Percentiles rank a stretch among this genome's conserved stretches.
These are phyloP conservation scores for Rhizopus microsporus DNA, from an alignment of 371 early-diverging fungal species.

Conservation along the genomic window DNA sequence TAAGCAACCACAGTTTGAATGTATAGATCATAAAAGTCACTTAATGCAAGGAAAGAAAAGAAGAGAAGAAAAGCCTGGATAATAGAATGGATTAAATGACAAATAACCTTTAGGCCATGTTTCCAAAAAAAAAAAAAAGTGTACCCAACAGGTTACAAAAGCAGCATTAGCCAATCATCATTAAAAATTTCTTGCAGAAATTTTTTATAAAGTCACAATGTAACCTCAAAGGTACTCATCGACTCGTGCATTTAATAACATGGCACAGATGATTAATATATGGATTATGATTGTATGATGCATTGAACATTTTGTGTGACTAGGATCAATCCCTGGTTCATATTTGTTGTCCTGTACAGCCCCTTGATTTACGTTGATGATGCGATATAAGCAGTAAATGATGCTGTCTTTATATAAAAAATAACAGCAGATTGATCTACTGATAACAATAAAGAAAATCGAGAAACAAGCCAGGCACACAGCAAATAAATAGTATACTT, in stretches of 20 bases:
- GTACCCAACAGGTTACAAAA: slow-evolving; percentile 20
- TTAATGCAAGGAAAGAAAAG: not conserved
- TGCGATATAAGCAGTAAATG: too few species aligned
- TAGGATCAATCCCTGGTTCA: not conserved
- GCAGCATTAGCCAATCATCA: slow-evolving; percentile 21
- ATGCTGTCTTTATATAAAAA: too few species aligned
- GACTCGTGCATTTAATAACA: not conserved
- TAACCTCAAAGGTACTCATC: slow-evolving; percentile 11
- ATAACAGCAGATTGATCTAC: too few species aligned
- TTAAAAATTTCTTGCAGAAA: slow-evolving; percentile 24
- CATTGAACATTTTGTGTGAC: not conserved
- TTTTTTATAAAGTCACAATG: slow-evolving; percentile 5
- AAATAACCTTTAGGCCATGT: slow-evolving; percentile 8
- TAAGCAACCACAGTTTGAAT: not conserved
- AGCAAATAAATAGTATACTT: too few species aligned
- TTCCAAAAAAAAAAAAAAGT: slow-evolving; percentile 11
- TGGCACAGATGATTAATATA: too few species aligned
- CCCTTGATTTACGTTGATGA: too few species aligned
- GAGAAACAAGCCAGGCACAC: too few species aligned
- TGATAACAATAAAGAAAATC: too few species aligned
- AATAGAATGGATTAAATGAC: slow-evolving; percentile 7
- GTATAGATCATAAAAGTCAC: not conserved
- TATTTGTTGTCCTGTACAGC: too few species aligned
- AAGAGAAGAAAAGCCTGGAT: slow-evolving; percentile 1
- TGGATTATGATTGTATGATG: too few species aligned